phyloP scores from a whole-genome alignment of 495 filamentous ascomycete species.

The Neurospora sublineolata region DNA sequence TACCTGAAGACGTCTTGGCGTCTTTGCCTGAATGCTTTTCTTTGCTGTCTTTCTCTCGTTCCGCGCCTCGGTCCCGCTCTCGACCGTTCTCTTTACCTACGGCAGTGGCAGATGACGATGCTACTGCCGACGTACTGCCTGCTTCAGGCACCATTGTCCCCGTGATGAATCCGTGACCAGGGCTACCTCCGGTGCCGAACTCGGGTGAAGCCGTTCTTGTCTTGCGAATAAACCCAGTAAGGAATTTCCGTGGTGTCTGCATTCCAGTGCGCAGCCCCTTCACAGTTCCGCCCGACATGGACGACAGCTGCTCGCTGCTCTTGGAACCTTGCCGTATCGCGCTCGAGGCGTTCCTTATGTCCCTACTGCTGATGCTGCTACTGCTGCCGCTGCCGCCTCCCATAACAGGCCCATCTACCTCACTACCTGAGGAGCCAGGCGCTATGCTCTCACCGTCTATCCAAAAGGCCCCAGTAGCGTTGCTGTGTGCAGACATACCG shows the following conservation, averaged over 20 bases:
- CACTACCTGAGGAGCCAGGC: conserved; percentile 37
- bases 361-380: conserved; percentile 27
- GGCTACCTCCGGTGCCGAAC: background rate
- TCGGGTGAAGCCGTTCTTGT: conserved; percentile 22
- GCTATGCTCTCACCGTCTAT: conserved; percentile 25
- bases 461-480: conserved; percentile 20
- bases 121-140: conserved; percentile 4
- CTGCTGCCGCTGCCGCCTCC: conserved; percentile 10
- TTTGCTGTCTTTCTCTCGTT: conserved; percentile 21
- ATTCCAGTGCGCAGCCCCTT: conserved; percentile 26
- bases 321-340: conserved; percentile 28
- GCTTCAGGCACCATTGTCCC: background rate
- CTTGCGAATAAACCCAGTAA: conserved; percentile 37
- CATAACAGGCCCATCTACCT: conserved; percentile 29
- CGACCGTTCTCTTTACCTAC: conserved; percentile 4
- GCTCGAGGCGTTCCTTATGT: conserved; percentile 31
- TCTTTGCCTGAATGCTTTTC: background rate
- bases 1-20: background rate
- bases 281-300: conserved; percentile 20
- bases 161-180: background rate
- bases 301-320: conserved; percentile 21
- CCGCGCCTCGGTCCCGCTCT: conserved; percentile 24
- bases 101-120: background rate
- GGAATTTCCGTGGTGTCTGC: conserved; percentile 30
- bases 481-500: conserved; percentile 20